Evolutionary conservation across 306 rosid species (phyloP).

Genomic region (Cucurbita pepo): DNA sequence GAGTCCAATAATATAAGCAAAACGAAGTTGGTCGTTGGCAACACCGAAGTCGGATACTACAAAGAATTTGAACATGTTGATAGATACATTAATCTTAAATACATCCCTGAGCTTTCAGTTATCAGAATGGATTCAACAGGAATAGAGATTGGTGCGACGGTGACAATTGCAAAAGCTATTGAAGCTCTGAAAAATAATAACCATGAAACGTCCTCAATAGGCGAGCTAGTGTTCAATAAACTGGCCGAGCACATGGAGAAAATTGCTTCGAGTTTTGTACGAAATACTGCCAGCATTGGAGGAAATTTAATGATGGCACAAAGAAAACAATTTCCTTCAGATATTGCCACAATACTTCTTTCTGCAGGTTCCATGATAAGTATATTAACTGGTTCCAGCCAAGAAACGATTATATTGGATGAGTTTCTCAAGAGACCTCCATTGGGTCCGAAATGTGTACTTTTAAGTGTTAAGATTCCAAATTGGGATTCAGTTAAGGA

Average conservation of each 20-base stretch:
- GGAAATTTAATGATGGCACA: slow-evolving; percentile 93
- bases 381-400: slow-evolving; percentile 26
- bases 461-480: slow-evolving; percentile 55
- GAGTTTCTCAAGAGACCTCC: slow-evolving; percentile 60
- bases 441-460: slow-evolving; percentile 28
- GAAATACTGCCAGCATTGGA: slow-evolving; percentile 67
- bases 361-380: slow-evolving; percentile 54
- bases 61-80: slow-evolving; percentile 37
- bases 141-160: slow-evolving; percentile 55
- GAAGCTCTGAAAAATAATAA: slow-evolving; percentile 24
- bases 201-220: slow-evolving; percentile 15
- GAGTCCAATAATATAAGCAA: slow-evolving; percentile 5
- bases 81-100: slow-evolving; percentile 35
- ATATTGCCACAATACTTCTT: slow-evolving; percentile 64
- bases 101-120: slow-evolving; percentile 41
- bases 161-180: slow-evolving; percentile 51
- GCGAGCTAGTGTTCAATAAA: slow-evolving; percentile 26
- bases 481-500: slow-evolving; percentile 15
- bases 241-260: slow-evolving; percentile 58
- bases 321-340: slow-evolving; percentile 68
- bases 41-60: slow-evolving; percentile 70
- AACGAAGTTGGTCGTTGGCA: slow-evolving; percentile 46
- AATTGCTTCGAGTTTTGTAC: slow-evolving; percentile 50
- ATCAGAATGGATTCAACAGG: slow-evolving; percentile 41
- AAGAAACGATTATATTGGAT: slow-evolving; percentile 43